Conservation (phyloP, 208 protist genomes). For the Trypanosoma mega region DNA sequence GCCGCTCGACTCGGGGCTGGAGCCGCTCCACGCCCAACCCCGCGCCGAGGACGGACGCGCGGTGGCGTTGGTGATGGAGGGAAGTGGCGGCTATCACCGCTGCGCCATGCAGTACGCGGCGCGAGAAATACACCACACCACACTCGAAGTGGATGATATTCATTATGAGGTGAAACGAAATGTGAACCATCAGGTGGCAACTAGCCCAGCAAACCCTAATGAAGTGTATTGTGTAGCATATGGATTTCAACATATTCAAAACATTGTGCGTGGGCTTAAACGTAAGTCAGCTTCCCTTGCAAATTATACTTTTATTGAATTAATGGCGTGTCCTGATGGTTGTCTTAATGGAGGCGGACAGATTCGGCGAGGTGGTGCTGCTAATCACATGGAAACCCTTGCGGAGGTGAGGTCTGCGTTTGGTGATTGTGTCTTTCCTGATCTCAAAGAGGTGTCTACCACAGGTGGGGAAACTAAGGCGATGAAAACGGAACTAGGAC, state of each 20-base stretch:
- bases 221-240: constrained; percentile 91
- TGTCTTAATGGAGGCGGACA: constrained; percentile 98
- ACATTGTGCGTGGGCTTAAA: constrained; percentile 94
- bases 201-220: constrained; percentile 28
- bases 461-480: background rate
- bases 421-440: constrained; percentile 10
- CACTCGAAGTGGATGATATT: constrained; percentile 21
- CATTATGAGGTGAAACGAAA: constrained; percentile 65
- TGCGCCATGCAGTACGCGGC: constrained; percentile 32
- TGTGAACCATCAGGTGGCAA: constrained; percentile 64
- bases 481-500: background rate
- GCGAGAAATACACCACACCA: constrained; percentile 2
- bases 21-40: background rate
- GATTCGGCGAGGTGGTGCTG: constrained; percentile 26
- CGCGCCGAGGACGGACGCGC: constrained; percentile 4
- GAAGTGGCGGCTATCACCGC: constrained; percentile 72
- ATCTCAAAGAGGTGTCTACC: background rate
- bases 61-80: constrained; percentile 38
- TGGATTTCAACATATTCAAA: constrained; percentile 98
- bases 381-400: constrained; percentile 8
- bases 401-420: constrained; percentile 17
- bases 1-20: constrained; percentile 31
- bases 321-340: constrained; percentile 97
- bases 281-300: constrained; percentile 42
- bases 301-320: constrained; percentile 93